phyloP scores from a whole-genome alignment of 2,329 filamentous ascomycete genomes.

The Colletotrichum shisoi region DNA sequence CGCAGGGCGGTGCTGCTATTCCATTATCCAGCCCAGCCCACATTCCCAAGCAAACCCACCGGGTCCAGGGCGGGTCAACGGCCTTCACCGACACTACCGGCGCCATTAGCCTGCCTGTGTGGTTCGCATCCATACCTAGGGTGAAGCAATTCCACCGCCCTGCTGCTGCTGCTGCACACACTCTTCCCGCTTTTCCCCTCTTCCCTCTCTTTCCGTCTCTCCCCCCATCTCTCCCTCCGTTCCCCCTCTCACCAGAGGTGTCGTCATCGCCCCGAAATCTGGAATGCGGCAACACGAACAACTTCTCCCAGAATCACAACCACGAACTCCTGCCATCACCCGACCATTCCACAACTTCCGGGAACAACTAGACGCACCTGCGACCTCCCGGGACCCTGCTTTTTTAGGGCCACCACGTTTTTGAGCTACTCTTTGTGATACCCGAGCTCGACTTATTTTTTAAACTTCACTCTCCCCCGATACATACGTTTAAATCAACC shows the following conservation, averaged over 20 bases:
- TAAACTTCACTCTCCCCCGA: not conserved
- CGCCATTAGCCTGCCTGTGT: conserved; percentile 31
- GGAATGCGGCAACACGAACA: conserved; percentile 26
- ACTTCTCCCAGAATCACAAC: conserved; percentile 17
- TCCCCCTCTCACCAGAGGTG: conserved; percentile 20
- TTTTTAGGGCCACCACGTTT: conserved; percentile 13
- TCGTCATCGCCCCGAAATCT: conserved; percentile 37
- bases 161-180: conserved; percentile 3
- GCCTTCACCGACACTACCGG: conserved; percentile 37
- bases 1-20: conserved; percentile 23
- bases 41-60: conserved; percentile 21
- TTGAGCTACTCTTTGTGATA: conserved; percentile 21
- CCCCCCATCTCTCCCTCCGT: not conserved
- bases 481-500: conserved; percentile 21
- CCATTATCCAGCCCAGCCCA: conserved; percentile 34
- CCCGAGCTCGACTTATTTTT: conserved; percentile 12
- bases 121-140: conserved; percentile 10
- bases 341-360: conserved; percentile 24
- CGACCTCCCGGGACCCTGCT: not conserved
- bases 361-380: not conserved
- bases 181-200: conserved; percentile 34
- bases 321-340: conserved; percentile 29
- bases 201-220: conserved; percentile 14
- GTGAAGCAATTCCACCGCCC: conserved; percentile 27
- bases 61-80: conserved; percentile 35